Evolutionary conservation across 164 flowering plant genomes (phyloP).

Genomic region (Tetrastigma voinierianum): DNA sequence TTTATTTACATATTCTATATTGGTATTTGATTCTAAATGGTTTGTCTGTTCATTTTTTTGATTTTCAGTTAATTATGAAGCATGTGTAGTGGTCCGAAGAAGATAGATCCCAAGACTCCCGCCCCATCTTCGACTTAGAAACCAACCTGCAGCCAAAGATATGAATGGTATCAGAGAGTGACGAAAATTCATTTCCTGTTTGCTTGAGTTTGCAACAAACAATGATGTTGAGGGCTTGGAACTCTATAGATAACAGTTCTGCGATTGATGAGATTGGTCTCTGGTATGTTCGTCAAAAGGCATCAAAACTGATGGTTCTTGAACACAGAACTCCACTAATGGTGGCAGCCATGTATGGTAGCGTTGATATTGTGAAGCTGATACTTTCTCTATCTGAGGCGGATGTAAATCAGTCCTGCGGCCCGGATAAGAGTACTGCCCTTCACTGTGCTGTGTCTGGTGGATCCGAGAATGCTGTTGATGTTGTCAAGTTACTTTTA

Average conservation of each 20-base stretch:
- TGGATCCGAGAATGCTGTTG: constrained; percentile 37
- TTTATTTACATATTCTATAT: background rate
- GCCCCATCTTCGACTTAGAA: background rate
- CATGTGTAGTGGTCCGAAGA: constrained; percentile 13
- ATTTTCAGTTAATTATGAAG: constrained; percentile 6
- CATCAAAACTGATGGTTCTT: too few species aligned
- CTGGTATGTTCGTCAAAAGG: too few species aligned
- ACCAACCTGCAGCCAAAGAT: background rate
- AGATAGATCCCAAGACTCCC: background rate
- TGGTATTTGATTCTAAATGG: constrained; percentile 1
- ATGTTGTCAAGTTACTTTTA: constrained; percentile 40
- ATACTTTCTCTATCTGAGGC: constrained; percentile 28
- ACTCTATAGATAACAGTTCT: too few species aligned
- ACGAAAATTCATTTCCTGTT: constrained; percentile 5
- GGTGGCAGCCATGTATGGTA: constrained; percentile 31
- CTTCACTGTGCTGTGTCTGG: constrained; percentile 60
- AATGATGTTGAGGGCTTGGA: too few species aligned
- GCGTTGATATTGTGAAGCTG: constrained; percentile 38
- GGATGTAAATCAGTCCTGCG: constrained; percentile 38
- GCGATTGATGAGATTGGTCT: too few species aligned
- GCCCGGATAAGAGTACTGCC: constrained; percentile 45
- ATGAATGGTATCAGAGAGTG: background rate
- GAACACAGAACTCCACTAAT: too few species aligned
- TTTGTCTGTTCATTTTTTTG: background rate
- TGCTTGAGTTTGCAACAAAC: constrained; percentile 9